Conservation (phyloP, 1,139 yeast genomes). For the Geotrichum cucujoidarum region DNA sequence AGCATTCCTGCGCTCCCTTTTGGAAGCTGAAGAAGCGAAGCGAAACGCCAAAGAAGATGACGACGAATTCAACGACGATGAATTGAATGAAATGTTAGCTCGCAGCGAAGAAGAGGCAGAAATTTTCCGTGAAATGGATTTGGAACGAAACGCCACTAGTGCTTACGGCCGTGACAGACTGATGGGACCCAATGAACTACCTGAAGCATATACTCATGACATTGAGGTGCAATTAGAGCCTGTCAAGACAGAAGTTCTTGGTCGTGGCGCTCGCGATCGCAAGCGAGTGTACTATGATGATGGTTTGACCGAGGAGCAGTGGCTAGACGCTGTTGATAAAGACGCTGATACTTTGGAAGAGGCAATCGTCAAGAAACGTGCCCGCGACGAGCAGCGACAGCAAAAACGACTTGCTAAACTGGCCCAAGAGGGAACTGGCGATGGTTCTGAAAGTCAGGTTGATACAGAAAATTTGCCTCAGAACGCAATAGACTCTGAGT, state of each 20-base stretch:
- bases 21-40: conserved; percentile 65
- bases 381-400: conserved; percentile 35
- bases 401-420: conserved; percentile 25
- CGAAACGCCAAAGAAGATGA: conserved; percentile 55
- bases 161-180: conserved; percentile 53
- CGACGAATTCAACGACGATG: conserved; percentile 48
- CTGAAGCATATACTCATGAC: conserved; percentile 76
- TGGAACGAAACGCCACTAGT: conserved; percentile 48
- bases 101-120: conserved; percentile 70
- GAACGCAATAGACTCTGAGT: neutral
- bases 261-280: conserved; percentile 75
- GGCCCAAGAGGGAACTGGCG: neutral
- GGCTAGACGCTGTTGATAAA: conserved; percentile 66
- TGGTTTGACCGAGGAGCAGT: conserved; percentile 90
- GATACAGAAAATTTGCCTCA: neutral
- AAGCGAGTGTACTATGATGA: conserved; percentile 81
- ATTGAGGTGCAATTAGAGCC: conserved; percentile 44
- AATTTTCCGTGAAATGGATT: conserved; percentile 65
- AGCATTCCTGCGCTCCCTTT: conserved; percentile 74
- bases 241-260: conserved; percentile 43
- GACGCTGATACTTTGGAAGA: conserved; percentile 67
- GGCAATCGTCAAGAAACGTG: conserved; percentile 61
- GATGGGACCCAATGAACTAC: conserved; percentile 67
- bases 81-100: conserved; percentile 75
- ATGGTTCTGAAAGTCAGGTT: neutral